Base-by-base conservation (phyloP, 73 alveolate species). In the Tetrahymena elliotti region DNA sequence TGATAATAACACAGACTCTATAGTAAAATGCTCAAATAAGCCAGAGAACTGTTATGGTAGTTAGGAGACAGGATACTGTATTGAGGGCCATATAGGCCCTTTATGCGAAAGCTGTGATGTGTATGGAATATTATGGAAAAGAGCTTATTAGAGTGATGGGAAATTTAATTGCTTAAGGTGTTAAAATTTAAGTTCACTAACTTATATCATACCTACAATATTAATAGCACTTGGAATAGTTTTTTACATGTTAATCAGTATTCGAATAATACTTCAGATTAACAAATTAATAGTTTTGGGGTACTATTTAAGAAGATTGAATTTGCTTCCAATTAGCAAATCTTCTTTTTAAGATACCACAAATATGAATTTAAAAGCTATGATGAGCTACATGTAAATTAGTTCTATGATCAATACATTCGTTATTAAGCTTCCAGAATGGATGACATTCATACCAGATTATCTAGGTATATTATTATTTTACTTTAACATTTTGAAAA, bases 31-130 rank as follows among this genome's bases (percentile, higher is more conserved):
- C 31, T 33, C 41, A 13, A 82, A 94, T 94, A 83, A 83, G 53
- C 52, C 53, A 12, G 83, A 83, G 13, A 94, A 94, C 53, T 94
- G 96, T 27, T 82, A 94, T 8, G 92, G 96, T 52, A 83, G 47
- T 38, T 47, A 93, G 6, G 96, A 93, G 10, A 88, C 52, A 36
- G 83, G 92, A 4, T 94, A 93, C 15, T 94, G 96, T 24, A 37
- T 38, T 13, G 54, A 33, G 13, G 96, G 96, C 11, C 96, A 94
- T 83, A 94, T 94, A 3, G 96, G 96, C 12, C 94, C 96, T 27
- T 83, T 94, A 84, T 94, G 96, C 34, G 96, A 94, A 40, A 83
- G 84, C 38, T 94, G 96, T 27, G 96, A 94, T 94, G 68, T 94
- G 24, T 94, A 94, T 39, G 82, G 93, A 10, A 9, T 5, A 36